phyloP scores from a whole-genome alignment of 163 green algal species.

The Chlorella variabilis region DNA sequence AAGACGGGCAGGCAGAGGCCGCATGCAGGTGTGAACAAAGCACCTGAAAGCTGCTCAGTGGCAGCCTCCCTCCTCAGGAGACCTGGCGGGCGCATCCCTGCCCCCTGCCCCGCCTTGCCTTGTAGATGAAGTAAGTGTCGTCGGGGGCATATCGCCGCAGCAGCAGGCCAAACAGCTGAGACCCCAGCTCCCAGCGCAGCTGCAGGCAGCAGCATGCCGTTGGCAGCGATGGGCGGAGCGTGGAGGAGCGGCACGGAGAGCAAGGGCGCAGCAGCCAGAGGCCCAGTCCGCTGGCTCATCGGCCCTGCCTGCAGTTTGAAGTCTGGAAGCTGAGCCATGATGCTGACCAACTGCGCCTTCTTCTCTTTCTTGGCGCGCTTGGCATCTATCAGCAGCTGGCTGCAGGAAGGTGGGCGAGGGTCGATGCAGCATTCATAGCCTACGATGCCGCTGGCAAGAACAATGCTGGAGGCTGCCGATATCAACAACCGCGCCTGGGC shows the following conservation, averaged over 20 bases:
- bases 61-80: too few species aligned
- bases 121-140: slow-evolving; percentile 81
- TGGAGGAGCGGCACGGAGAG: background rate
- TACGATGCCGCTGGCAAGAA: too few species aligned
- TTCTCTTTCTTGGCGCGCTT: slow-evolving; percentile 33
- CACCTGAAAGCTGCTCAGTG: too few species aligned
- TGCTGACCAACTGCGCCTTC: slow-evolving; percentile 37
- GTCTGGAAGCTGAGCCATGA: slow-evolving; percentile 46
- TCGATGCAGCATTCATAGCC: too few species aligned
- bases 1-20: background rate
- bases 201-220: slow-evolving; percentile 13
- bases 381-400: slow-evolving; percentile 22
- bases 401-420: background rate
- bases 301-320: too few species aligned
- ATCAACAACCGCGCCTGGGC: too few species aligned
- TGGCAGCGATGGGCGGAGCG: too few species aligned
- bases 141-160: slow-evolving; percentile 78
- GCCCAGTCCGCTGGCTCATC: too few species aligned
- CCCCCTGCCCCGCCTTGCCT: slow-evolving; percentile 39
- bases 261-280: background rate
- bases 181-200: slow-evolving; percentile 61
- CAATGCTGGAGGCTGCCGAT: background rate
- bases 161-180: slow-evolving; percentile 75
- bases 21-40: background rate
- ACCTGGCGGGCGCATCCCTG: too few species aligned